Evolutionary conservation across 768 basidiomycete species (phyloP), one percentile per base, ranked within the genome.

Genomic region (Boletales sp.): DNA sequence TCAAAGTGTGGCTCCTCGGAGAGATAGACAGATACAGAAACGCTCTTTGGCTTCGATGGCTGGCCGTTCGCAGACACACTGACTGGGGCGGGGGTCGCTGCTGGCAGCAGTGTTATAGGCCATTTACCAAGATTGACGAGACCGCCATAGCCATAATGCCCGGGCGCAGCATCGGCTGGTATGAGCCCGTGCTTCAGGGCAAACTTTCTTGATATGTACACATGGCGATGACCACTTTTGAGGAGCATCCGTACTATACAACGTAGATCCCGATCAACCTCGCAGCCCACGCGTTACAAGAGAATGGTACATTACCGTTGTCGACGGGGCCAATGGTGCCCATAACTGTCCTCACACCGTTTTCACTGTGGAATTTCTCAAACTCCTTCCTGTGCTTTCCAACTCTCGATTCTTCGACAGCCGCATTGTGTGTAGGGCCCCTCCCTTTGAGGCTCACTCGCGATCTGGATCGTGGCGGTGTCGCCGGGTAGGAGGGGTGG

Each of bases 1-100:
- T 96, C 94, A 68, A 98, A 98, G 62, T 97, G 93, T 0, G 87
- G 84, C 65, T 96, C 94, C 64, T 99, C 96, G 4, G 90, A 87
- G 30, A 98, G 79, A 68, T 90, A 94, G 9, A 97, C 94, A 0
- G 80, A 62, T 19, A 85, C 64, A 51, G 72, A 63, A 11, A 76
- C 75, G 5, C 72, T 68, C 58, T 75, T 77, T 2, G 71, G 65
- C 46, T 65, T 67, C 35, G 43, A 50, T 28, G 57, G 40, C 4
- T 31, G 37, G 18, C 44, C 41, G 34, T 43, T 48, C 15, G 48
- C 35, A 32, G 56, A 46, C 8, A 21, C 9, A 10, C 45, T 44
- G 15, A 9, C 41, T 8, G 32, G 25, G n/a, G 40, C 32, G 12
- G 58, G 28, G 12, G 48, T 25, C 2, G 55, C 49, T 43, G 60